Evolutionary conservation across 768 basidiomycete species (phyloP).

Genomic region (Suillus occidentalis): DNA sequence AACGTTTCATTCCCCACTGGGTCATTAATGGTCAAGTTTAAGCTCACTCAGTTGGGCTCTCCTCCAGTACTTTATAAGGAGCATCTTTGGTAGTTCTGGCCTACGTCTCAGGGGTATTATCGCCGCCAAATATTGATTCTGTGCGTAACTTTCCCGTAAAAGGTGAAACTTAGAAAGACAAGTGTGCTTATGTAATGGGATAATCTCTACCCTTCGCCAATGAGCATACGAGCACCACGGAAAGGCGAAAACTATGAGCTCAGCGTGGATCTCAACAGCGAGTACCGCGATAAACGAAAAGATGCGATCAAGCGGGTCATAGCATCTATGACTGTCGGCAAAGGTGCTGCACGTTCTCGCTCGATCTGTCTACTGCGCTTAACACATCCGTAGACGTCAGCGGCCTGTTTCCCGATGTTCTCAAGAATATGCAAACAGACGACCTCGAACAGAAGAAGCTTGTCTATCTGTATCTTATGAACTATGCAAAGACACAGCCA

Average conservation of each 20-base stretch:
- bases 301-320: conserved; percentile 98
- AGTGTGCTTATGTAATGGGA: conserved; percentile 3
- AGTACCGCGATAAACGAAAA: conserved; percentile 92
- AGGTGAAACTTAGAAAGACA: not conserved
- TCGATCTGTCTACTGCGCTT: conserved; percentile 8
- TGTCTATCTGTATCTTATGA: conserved; percentile 99
- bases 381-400: conserved; percentile 62
- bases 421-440: conserved; percentile 99
- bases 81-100: too few species aligned
- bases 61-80: too few species aligned
- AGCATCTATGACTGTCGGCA: conserved; percentile 98
- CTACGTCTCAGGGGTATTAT: too few species aligned
- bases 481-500: conserved; percentile 98
- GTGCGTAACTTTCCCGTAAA: too few species aligned
- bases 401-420: conserved; percentile 95
- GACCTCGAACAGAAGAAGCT: conserved; percentile 99
- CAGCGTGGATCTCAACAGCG: conserved; percentile 94
- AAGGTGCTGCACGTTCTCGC: conserved; percentile 55
- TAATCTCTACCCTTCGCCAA: conserved; percentile 18
- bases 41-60: too few species aligned
- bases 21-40: too few species aligned
- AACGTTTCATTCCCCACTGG: too few species aligned
- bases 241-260: conserved; percentile 98
- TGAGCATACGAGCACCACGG: conserved; percentile 55
- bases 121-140: too few species aligned